phyloP scores from a whole-genome alignment of 148 eudicot genomes.

The Fagopyrum homotropicum region DNA sequence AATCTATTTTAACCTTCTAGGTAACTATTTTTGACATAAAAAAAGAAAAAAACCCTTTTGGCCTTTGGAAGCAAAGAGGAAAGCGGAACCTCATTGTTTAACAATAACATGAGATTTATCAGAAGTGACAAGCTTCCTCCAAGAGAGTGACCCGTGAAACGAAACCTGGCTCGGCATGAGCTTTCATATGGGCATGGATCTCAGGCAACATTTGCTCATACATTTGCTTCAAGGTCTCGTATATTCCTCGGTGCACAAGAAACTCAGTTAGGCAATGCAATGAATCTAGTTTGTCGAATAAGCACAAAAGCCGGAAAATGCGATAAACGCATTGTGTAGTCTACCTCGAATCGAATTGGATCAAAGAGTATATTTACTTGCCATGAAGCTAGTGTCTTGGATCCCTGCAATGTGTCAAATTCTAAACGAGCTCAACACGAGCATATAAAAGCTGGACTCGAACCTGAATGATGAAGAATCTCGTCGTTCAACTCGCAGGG shows the following conservation, averaged over 20 bases:
- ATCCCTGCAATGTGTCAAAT: conserved; percentile 42
- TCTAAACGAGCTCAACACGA: too few relatives aligned
- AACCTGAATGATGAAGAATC: conserved; percentile 71
- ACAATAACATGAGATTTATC: conserved; percentile 73
- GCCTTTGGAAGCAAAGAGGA: conserved; percentile 86
- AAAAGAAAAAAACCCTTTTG: too few relatives aligned
- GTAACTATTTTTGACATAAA: too few relatives aligned
- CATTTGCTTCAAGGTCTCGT: conserved; percentile 93
- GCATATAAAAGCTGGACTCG: too few relatives aligned
- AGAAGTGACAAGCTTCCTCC: conserved; percentile 89
- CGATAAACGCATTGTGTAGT: too few relatives aligned
- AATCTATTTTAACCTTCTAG: too few relatives aligned
- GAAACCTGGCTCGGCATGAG: conserved; percentile 58
- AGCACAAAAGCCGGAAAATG: too few relatives aligned
- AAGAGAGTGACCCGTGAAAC: conserved; percentile 96
- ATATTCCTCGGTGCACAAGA: conserved; percentile 91
- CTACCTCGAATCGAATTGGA: conserved; percentile 84
- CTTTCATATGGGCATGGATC: conserved; percentile 47
- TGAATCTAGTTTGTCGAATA: too few relatives aligned
- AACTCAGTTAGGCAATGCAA: conserved; percentile 29
- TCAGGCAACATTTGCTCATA: conserved; percentile 89
- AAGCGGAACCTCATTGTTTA: conserved; percentile 63
- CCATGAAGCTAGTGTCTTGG: conserved; percentile 94
- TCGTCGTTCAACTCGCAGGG: conserved; percentile 91
- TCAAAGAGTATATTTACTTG: conserved; percentile 94